These are phyloP conservation scores for Penicillium rolfsii DNA, from an alignment of 2,329 filamentous ascomycete genomes.

Conservation along the genomic window DNA sequence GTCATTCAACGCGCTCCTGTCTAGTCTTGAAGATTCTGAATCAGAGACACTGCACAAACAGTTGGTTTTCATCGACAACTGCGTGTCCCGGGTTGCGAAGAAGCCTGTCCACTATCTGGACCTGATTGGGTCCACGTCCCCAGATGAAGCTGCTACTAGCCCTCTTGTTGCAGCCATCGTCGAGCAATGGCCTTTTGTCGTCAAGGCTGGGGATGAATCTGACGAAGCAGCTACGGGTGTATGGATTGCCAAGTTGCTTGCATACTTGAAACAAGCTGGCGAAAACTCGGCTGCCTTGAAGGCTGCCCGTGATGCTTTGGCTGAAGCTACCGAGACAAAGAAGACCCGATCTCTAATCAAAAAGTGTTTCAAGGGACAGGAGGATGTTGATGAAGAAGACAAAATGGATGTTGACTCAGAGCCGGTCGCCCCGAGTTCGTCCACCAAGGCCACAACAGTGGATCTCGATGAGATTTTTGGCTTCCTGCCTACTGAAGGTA, in stretches of 20 bases:
- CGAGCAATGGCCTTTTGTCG: slow-evolving; percentile 76
- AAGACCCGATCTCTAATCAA: slow-evolving; percentile 41
- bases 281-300: slow-evolving; percentile 55
- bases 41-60: slow-evolving; percentile 37
- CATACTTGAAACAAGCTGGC: slow-evolving; percentile 56
- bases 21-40: slow-evolving; percentile 43
- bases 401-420: slow-evolving; percentile 26
- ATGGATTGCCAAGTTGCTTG: slow-evolving; percentile 64
- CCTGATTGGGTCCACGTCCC: slow-evolving; percentile 45
- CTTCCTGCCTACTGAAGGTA: slow-evolving; percentile 51
- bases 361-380: slow-evolving; percentile 42
- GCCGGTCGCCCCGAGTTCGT: slow-evolving; percentile 6
- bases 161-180: slow-evolving; percentile 69
- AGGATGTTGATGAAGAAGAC: slow-evolving; percentile 21
- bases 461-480: slow-evolving; percentile 59
- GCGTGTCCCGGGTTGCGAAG: slow-evolving; percentile 72
- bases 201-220: slow-evolving; percentile 54
- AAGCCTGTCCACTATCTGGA: slow-evolving; percentile 81
- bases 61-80: slow-evolving; percentile 82
- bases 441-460: slow-evolving; percentile 32
- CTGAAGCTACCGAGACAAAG: slow-evolving; percentile 44
- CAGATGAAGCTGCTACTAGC: slow-evolving; percentile 55
- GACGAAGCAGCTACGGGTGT: slow-evolving; percentile 54
- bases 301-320: slow-evolving; percentile 50
- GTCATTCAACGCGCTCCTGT: slow-evolving; percentile 44